Evolutionary conservation across 441 rosid species (phyloP), one percentile per base, ranked within the genome.

Genomic region (Geranium incanum): DNA sequence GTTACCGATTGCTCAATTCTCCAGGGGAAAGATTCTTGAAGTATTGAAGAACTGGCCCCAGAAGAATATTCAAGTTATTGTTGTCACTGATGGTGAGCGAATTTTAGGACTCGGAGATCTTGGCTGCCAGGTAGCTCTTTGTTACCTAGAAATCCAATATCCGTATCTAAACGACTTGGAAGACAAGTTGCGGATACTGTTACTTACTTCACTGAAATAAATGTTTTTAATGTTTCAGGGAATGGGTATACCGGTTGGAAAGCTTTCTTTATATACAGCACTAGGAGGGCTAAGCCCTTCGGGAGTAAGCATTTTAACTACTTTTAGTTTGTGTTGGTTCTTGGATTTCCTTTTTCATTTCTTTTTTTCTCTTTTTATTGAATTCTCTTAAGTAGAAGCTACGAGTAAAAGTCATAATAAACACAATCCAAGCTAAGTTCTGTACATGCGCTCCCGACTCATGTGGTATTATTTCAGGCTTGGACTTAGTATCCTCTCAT

Each of bases 181-280:
- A 9, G 45, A 18, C 19, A 52, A 36, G 36, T 48, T 48, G 4
- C 3, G 57, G n/a, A 48, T 48, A 48, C 57, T 48, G 57, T 16
- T 67, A 68, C 55, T 23, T 18, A 70, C 67, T 67, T 12, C 41
- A 64, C 70, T 73, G 39, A 55, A 21, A 18, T 52, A 23, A 33
- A 45, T 41, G 70, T 52, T 15, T 69, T 13, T 15, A 39, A 4
- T 71, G 3, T 76, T 78, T 64, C 86, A 94, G 95, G 97, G 97
- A 82, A 94, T 94, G 97, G 99, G 99, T 33, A 94, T 94, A 76
- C 99, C 99, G 67, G 97, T 94, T 3, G 97, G 99, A 39, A 94
- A 94, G 73, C 93, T 94, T 69, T 81, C 97, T 68, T 84, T 94
- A 6, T 94, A 94, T 78, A 90, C 97, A 38, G 97, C 98, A 50